Percentiles rank a stretch among this genome's conserved stretches.
Evolutionary conservation across 805 yeast species (phyloP).

Genomic region (Wickerhamomyces bovis): DNA sequence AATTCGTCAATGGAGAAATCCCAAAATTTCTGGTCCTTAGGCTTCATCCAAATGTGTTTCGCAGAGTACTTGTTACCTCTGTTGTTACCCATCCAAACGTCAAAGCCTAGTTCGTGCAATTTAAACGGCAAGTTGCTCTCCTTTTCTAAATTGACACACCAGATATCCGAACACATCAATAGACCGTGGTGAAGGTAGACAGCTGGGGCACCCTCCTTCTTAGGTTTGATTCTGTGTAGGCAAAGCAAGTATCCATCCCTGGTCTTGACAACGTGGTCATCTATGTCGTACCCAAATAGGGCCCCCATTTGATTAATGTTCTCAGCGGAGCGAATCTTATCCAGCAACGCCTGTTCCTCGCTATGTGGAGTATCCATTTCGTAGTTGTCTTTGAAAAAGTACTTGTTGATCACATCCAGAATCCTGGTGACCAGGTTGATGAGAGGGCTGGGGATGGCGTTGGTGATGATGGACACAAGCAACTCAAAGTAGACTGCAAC

Average conservation of each 20-base stretch:
- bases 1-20: constrained; percentile 88
- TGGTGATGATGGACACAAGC: constrained; percentile 37
- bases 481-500: constrained; percentile 45
- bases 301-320: constrained; percentile 61
- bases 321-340: constrained; percentile 38
- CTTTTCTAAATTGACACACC: constrained; percentile 51
- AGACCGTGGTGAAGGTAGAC: constrained; percentile 90
- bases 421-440: constrained; percentile 31
- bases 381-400: constrained; percentile 4
- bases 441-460: constrained; percentile 38
- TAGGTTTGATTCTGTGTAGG: constrained; percentile 61
- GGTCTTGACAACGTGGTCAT: constrained; percentile 74
- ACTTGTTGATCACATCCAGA: neutral
- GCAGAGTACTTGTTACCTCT: constrained; percentile 90
- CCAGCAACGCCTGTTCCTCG: constrained; percentile 20
- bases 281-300: constrained; percentile 62
- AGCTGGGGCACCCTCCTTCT: constrained; percentile 32
- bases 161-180: constrained; percentile 82
- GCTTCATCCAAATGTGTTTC: constrained; percentile 52
- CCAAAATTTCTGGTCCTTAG: constrained; percentile 59
- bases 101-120: constrained; percentile 77
- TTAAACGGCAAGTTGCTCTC: constrained; percentile 63
- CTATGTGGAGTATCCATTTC: constrained; percentile 8
- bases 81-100: constrained; percentile 92
- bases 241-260: constrained; percentile 73